Base-by-base conservation (phyloP, 768 basidiomycete species). In the Tricholoma saponaceum region DNA sequence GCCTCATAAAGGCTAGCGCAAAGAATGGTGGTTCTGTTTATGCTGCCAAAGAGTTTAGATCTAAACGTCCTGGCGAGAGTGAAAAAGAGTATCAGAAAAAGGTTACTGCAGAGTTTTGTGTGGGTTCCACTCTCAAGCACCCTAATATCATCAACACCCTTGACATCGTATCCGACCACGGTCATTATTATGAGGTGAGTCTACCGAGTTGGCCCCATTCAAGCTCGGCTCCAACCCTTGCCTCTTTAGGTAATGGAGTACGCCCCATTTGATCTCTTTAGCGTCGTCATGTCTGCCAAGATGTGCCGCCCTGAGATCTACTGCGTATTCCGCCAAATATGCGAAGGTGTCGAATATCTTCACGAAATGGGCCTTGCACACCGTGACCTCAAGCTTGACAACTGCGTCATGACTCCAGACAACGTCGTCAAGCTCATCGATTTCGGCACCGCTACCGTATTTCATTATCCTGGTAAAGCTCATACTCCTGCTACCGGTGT, bases 31-130 rank as follows among this genome's bases (percentile, higher is more conserved):
- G 90, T 16, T 77, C 81, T 52, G 87, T 94, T 52, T 99, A 89
- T 71, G 97, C 97, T 49, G 97, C 97, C 62, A 99, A 99, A 74
- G 95, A 98, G 76, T 98, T 99, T 67, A 82, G 96, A 50, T 90
- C 95, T 44, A 91, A 92, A 64, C 84, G 95, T 58, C 66, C 79
- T 3, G 93, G 93, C 30, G 97, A 99, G 78, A 82, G 82, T 25
- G 92, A 95, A 74, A 90, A 92, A 74, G 97, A 99, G 77, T 99
- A 98, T 70, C 94, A 98, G 85, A 96, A 98, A 79, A 98, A 99
- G 76, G 95, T 98, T 57, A 97, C 95, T 1, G 96, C 96, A 25
- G 97, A 99, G 72, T 99, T 99, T 69, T 99, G 96, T 66, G 95
- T 98, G 16, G 95, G 97, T 58, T 90, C 89, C 22, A 90, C 91